Conservation (phyloP, 164 flowering plant species). For the Piper longum region DNA sequence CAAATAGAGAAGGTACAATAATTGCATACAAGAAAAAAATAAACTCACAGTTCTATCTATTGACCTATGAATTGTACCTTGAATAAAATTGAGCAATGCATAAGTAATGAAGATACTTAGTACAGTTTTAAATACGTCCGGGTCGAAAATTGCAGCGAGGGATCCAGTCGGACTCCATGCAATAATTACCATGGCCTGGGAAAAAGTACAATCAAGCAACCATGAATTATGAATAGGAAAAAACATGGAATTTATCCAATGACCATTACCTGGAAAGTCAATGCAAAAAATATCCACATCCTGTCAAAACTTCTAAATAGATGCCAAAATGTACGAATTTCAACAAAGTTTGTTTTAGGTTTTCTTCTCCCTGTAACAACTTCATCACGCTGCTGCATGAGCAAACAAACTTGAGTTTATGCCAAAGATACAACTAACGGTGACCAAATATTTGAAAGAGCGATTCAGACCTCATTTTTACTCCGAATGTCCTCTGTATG, state of each 20-base stretch:
- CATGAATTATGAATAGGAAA: neutral
- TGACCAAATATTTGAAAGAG: neutral
- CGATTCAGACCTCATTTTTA: constrained; percentile 14
- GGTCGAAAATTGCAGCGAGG: constrained; percentile 43
- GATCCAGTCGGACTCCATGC: constrained; percentile 76
- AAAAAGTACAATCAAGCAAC: constrained; percentile 4
- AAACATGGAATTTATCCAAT: neutral
- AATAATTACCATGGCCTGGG: constrained; percentile 89
- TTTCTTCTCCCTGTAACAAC: constrained; percentile 47
- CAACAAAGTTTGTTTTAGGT: constrained; percentile 95
- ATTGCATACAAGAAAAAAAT: neutral
- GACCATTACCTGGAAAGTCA: constrained; percentile 73
- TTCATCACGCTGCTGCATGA: constrained; percentile 27
- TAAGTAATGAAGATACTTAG: constrained; percentile 72
- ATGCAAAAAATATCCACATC: constrained; percentile 87
- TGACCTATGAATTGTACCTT: constrained; percentile 32
- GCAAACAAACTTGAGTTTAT: neutral
- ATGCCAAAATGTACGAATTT: constrained; percentile 91
- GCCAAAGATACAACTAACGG: neutral
- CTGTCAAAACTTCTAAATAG: constrained; percentile 92
- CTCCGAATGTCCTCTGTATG: constrained; percentile 31
- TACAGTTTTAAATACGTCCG: constrained; percentile 49
- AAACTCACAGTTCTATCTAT: neutral
- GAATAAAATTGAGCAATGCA: constrained; percentile 66
- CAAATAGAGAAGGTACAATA: neutral